Evolutionary conservation across 768 basidiomycete species (phyloP), one percentile per base, ranked within the genome.

Genomic region (Boletus subparvulus): DNA sequence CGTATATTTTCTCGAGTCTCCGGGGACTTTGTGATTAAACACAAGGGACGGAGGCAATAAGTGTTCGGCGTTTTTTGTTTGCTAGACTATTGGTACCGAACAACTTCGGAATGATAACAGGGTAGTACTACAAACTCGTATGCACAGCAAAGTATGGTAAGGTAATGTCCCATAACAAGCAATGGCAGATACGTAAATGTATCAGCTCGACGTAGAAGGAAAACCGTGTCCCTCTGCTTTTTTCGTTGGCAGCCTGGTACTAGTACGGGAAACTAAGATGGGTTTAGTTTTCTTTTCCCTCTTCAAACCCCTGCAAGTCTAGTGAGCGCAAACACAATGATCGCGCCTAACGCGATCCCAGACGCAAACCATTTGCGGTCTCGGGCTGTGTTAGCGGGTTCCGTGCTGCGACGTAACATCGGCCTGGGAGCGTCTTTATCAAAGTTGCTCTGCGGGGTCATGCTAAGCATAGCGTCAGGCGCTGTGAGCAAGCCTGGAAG

Each of bases 401-500:
- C 6, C 12, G 42, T 46, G 13, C 4, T 17, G 35, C 42, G 55
- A 16, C 12, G 60, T 28, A 67, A 30, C 57, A 32, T 64, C 1
- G 69, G 63, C 32, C 61, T 50, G 1, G 56, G 51, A 9, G 33
- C 28, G 3, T 62, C 46, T 12, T 46, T 51, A 47, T 72, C 50
- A 21, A 69, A 72, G n/a, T 55, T 26, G 28, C 33, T 61, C 44
- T 48, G 56, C 0, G 61, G 65, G 0, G 50, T 19, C 48, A 47
- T 35, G 10, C n/a, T 26, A 10, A 60, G 55, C 7, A 62, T 40
- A 11, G 61, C 58, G 2, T 63, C 67, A 17, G 69, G 69, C 1
- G 61, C 70, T 5, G 61, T 66, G 10, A 59, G 45, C 47, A 87
- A 59, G 1, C 78, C 85, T 2, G 83, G 79, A 2, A 88, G 74